Evolutionary conservation across 805 yeast species (phyloP), one percentile per base, ranked within the genome.

Genomic region (Candida michaelii): DNA sequence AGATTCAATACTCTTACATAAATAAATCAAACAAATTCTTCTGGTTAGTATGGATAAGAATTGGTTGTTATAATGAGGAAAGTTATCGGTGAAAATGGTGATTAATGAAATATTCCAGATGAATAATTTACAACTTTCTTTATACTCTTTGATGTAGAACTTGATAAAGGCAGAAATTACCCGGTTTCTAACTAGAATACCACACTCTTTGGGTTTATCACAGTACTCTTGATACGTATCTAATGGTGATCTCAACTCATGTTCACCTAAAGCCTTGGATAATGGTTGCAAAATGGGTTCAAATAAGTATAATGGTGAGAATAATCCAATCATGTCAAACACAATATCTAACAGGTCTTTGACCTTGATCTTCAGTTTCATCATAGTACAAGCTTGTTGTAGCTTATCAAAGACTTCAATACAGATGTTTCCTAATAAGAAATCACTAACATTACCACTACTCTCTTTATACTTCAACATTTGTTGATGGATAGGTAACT

Each of bases 361-460:
- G 15, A 15, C n/a, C 16, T 27, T 15, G 13, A 13, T 23, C 27
- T 35, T 43, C 15, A 9, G 10, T 11, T 39, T 31, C 12, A 27
- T 10, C 17, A 13, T 25, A 19, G 23, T 2, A 13, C 3, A 32
- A 27, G n/a, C 12, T 21, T 27, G 14, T 24, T n/a, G 23, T 16
- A 35, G 13, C 4, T 14, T 13, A 8, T 12, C n/a, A 29, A 4
- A 5, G 7, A 42, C 44, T 3, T 24, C 15, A 10, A 58, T 40
- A 35, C 58, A 51, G 5, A 48, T 43, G 21, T 40, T 38, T 4
- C 57, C 59, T 14, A 58, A 39, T 3, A 62, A 60, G 25, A 27
- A 40, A 5, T 44, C 45, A 10, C 48, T 46, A 8, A 58, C 42
- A n/a, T 36, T 37, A 2, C 56, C 60, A 32, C 43, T 38, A 5